A percentile compares a stretch with the other conserved stretches of the same genome.
Evolutionary conservation across 495 filamentous ascomycete species (phyloP).

Genomic region (Penicillium macrosclerotiorum): DNA sequence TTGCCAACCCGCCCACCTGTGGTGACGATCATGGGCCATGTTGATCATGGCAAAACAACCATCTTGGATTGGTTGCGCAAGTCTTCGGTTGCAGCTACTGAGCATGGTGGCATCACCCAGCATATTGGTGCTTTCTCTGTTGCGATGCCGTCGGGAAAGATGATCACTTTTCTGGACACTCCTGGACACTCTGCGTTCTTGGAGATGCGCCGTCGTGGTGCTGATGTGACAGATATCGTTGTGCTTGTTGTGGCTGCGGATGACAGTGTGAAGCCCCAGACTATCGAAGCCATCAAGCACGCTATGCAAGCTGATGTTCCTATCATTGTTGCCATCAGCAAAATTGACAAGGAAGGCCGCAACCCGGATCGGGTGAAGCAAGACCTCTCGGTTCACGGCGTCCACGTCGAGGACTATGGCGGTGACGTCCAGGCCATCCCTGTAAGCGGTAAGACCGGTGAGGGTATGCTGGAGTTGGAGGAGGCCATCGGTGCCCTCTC

Average conservation of each 20-base stretch:
- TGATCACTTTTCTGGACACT: conserved; percentile 95
- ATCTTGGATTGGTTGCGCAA: conserved; percentile 92
- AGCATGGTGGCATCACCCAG: conserved; percentile 97
- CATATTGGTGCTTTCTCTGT: conserved; percentile 99
- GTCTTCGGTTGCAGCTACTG: conserved; percentile 82
- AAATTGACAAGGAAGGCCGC: conserved; percentile 84
- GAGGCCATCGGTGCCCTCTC: conserved; percentile 80
- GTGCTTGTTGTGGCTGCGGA: conserved; percentile 96
- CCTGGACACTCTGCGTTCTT: conserved; percentile 96
- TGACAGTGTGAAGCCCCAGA: conserved; percentile 97
- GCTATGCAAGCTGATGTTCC: conserved; percentile 87
- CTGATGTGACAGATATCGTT: conserved; percentile 95
- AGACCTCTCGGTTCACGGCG: conserved; percentile 78
- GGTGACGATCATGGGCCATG: conserved; percentile 99
- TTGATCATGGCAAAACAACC: conserved; percentile 98
- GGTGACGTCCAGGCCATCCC: conserved; percentile 90
- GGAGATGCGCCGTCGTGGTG: conserved; percentile 92
- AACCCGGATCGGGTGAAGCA: conserved; percentile 79
- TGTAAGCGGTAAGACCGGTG: conserved; percentile 90
- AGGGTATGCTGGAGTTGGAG: conserved; percentile 89
- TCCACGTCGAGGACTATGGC: conserved; percentile 93
- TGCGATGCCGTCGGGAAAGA: conserved; percentile 75
- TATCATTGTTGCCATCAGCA: conserved; percentile 98
- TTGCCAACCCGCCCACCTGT: conserved; percentile 82
- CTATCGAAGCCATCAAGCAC: conserved; percentile 93